Percentiles rank a stretch among this genome's conserved stretches.
Evolutionary conservation across 1,284 basidiomycete species (phyloP).

Genomic region (Ganoderma multipileum): DNA sequence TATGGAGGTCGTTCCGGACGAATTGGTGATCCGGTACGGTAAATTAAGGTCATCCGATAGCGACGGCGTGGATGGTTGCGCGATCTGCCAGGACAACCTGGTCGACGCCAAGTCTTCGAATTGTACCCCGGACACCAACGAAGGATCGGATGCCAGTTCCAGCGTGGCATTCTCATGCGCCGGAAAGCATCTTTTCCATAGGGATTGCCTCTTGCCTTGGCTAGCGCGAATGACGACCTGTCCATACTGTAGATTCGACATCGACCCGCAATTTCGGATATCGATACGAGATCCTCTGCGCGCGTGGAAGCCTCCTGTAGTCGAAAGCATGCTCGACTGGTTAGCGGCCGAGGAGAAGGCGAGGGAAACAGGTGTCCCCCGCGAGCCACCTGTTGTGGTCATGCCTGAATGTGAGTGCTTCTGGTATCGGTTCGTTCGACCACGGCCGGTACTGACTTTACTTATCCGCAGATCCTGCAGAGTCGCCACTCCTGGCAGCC

Average conservation of each 20-base stretch:
- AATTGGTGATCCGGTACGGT: not conserved
- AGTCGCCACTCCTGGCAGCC: no score
- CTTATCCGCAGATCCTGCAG: no score
- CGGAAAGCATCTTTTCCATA: not conserved
- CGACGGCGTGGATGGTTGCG: not conserved
- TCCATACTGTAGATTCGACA: not conserved
- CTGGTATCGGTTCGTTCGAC: no score
- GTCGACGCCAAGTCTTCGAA: no score
- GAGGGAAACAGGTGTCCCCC: not conserved
- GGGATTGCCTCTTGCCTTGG: not conserved
- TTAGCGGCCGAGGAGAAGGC: not conserved
- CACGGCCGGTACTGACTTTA: no score
- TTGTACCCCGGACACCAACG: no score
- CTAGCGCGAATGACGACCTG: not conserved
- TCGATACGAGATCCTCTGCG: not conserved
- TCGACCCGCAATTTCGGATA: not conserved
- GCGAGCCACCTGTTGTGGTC: not conserved
- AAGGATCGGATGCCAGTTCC: not conserved
- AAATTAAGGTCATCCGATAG: not conserved
- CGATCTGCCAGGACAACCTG: not conserved
- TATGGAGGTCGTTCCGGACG: not conserved
- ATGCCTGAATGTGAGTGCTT: not conserved
- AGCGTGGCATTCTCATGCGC: not conserved
- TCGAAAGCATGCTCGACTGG: not conserved
- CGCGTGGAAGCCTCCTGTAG: not conserved